Evolutionary conservation across 345 rosid species (phyloP).

Genomic region (Stellera chamaejasme): DNA sequence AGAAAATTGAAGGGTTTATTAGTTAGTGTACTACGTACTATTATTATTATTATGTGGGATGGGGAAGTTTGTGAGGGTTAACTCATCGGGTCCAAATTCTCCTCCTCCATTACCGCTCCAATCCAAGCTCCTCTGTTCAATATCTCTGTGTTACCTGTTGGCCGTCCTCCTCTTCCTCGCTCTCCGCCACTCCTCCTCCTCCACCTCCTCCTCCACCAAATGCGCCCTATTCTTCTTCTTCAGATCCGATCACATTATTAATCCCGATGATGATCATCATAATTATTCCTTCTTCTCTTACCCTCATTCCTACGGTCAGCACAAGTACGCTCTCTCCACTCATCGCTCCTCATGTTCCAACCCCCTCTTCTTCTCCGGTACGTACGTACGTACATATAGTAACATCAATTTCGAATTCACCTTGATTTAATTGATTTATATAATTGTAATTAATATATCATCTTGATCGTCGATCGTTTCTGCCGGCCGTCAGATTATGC

Average conservation of each 20-base stretch:
- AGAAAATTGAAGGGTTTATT: no score
- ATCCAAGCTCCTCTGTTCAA: conserved; percentile 66
- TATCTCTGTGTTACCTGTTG: conserved; percentile 65
- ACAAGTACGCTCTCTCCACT: conserved; percentile 76
- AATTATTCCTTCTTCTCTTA: conserved; percentile 55
- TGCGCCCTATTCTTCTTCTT: conserved; percentile 38
- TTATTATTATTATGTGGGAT: no score
- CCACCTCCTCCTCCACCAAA: conserved; percentile 34
- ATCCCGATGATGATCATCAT: conserved; percentile 14
- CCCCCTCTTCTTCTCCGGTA: conserved; percentile 68
- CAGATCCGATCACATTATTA: conserved; percentile 59
- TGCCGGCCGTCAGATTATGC: conserved; percentile 47
- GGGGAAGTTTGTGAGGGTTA: no score
- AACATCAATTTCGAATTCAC: no score
- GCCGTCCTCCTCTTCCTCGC: conserved; percentile 44
- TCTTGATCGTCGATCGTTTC: no score
- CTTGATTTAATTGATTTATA: background rate
- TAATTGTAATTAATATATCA: background rate
- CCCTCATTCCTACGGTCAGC: conserved; percentile 72
- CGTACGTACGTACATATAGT: no score
- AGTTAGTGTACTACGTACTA: no score
- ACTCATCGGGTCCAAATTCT: no score
- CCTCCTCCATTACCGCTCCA: conserved; percentile 39
- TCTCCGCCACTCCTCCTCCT: conserved; percentile 36
- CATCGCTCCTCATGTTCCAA: conserved; percentile 60